Evolutionary conservation across 805 yeast species (phyloP), one percentile per base, ranked within the genome.

Genomic region (Geotrichum ghanense): DNA sequence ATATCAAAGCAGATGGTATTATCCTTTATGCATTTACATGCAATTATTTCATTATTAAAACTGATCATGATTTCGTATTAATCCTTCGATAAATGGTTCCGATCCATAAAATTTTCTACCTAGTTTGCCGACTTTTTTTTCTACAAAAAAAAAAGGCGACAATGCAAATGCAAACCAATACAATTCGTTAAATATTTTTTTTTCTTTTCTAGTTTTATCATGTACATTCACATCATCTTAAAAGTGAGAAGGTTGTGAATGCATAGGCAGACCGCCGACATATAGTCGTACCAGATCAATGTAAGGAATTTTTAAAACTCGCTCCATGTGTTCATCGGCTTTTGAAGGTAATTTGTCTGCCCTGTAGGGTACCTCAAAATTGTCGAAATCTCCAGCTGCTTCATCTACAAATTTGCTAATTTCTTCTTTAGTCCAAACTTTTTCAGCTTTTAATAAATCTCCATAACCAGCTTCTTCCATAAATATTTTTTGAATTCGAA

Each of bases 401-500:
- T 31, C 37, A 19, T 31, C 37, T n/a, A 31, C 37, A 31, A 31
- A 31, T 19, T 31, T 31, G 37, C 37, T 31, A 31, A 31, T 31
- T 12, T 31, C 37, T 31, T 31, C 37, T 12, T 31, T 31, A 12
- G 37, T 31, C 37, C 37, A 31, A 16, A 31, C 37, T 12, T 31
- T 31, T 12, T 31, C 37, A 31, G 37, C 37, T 12, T 31, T 31
- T 5, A 31, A 19, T 12, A 31, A 31, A 31, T 31, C 37, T 6
- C 37, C 16, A 12, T n/a, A 31, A 5, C 45, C 45, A 3, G 23
- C 49, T 41, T 46, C 3, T 24, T 31, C 45, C 43, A 17, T 22
- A 26, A 48, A n/a, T 2, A 19, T 21, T 16, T 43, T 22, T 20
- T 26, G 43, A 7, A 41, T 41, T 20, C 57, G 31, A 19, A 47